phyloP scores from a whole-genome alignment of 2,329 filamentous ascomycete genomes.

The Penicillium sp. region DNA sequence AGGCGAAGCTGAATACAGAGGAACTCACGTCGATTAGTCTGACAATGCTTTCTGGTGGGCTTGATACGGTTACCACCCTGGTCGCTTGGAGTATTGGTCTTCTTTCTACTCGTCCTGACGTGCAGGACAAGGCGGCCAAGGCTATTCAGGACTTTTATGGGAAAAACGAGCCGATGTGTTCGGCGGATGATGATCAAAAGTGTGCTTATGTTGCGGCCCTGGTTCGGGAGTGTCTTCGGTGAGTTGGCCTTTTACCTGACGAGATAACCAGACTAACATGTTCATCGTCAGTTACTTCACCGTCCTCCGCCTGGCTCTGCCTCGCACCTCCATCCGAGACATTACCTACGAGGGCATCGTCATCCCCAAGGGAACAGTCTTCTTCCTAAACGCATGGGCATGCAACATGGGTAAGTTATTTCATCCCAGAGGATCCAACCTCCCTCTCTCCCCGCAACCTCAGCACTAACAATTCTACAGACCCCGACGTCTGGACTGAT shows the following conservation, averaged over 20 bases:
- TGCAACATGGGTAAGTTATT: slow-evolving; percentile 64
- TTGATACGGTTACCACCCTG: slow-evolving; percentile 68
- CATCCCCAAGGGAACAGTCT: slow-evolving; percentile 64
- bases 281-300: slow-evolving; percentile 56
- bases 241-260: background rate
- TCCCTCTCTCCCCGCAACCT: background rate
- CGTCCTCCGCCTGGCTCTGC: slow-evolving; percentile 64
- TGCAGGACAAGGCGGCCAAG: slow-evolving; percentile 61
- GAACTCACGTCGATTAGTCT: slow-evolving; percentile 67
- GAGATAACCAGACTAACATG: slow-evolving; percentile 8
- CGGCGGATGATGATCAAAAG: slow-evolving; percentile 63
- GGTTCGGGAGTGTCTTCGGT: slow-evolving; percentile 63
- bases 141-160: slow-evolving; percentile 60
- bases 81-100: slow-evolving; percentile 67
- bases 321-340: slow-evolving; percentile 62
- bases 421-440: too few species aligned
- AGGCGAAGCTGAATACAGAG: slow-evolving; percentile 62
- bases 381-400: slow-evolving; percentile 69
- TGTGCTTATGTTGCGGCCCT: slow-evolving; percentile 66
- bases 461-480: slow-evolving; percentile 29
- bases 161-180: slow-evolving; percentile 58
- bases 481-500: slow-evolving; percentile 60
- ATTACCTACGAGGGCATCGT: slow-evolving; percentile 59
- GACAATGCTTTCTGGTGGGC: slow-evolving; percentile 68
- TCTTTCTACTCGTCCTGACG: slow-evolving; percentile 60